These are phyloP conservation scores for Penicillium robsamsonii DNA, from an alignment of 495 filamentous ascomycete species.

Conservation along the genomic window DNA sequence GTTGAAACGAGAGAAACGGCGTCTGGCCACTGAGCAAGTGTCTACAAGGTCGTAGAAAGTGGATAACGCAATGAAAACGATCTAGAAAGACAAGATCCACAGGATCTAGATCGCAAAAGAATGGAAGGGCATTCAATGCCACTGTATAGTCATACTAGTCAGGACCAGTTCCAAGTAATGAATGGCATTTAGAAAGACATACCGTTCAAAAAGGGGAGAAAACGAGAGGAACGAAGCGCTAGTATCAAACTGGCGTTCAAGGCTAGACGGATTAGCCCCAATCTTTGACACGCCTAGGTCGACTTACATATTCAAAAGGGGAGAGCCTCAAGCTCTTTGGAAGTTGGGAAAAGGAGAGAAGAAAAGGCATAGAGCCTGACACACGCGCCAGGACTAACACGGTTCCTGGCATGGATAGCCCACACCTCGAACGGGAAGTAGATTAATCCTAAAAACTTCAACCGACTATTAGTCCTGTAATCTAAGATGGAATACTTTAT, in stretches of 20 bases:
- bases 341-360: conserved; percentile 15
- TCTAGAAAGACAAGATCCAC: conserved; percentile 13
- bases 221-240: conserved; percentile 22
- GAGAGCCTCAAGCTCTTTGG: conserved; percentile 29
- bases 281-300: conserved; percentile 1
- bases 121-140: conserved; percentile 43
- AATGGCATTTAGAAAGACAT: background rate
- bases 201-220: background rate
- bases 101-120: conserved; percentile 24
- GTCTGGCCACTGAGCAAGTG: conserved; percentile 11
- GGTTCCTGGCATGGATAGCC: conserved; percentile 1
- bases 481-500: background rate
- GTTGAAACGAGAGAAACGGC: conserved; percentile 11
- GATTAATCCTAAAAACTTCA: conserved; percentile 11
- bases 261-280: background rate
- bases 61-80: conserved; percentile 14
- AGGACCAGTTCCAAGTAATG: conserved; percentile 1
- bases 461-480: background rate
- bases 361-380: conserved; percentile 10
- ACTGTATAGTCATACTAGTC: conserved; percentile 13
- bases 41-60: conserved; percentile 14
- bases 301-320: conserved; percentile 3
- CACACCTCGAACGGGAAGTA: conserved; percentile 13
- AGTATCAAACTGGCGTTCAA: conserved; percentile 33
- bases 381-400: background rate